Conservation (phyloP, 208 protist genomes). For the Leishmania turanica region DNA sequence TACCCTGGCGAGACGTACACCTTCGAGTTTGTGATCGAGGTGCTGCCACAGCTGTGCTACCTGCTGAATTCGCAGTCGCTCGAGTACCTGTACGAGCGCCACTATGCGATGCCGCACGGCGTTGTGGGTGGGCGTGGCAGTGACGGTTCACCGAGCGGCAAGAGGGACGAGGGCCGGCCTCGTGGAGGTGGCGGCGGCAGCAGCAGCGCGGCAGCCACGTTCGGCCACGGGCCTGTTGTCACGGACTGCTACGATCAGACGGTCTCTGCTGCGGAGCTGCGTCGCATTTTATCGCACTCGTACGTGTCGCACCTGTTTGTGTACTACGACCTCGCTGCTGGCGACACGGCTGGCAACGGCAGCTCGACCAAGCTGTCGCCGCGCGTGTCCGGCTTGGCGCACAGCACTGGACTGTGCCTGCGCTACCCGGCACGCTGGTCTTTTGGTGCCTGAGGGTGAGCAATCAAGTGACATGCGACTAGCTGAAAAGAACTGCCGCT, state of each 20-base stretch:
- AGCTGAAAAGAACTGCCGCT: not conserved
- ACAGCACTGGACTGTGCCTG: conserved; percentile 33
- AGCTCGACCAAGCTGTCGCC: conserved; percentile 1
- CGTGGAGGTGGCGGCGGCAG: conserved; percentile 6
- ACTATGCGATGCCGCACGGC: conserved; percentile 30
- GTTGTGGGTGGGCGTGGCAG: conserved; percentile 4
- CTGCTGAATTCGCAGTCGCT: conserved; percentile 63
- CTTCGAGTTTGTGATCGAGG: conserved; percentile 81
- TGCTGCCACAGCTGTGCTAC: conserved; percentile 75
- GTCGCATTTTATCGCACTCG: conserved; percentile 45
- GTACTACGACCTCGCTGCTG: conserved; percentile 45
- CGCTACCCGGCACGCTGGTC: conserved; percentile 67
- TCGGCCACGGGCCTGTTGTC: conserved; percentile 24
- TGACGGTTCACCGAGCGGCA: conserved; percentile 2
- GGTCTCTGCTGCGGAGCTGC: conserved; percentile 48
- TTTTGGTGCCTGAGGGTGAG: conserved; percentile 34
- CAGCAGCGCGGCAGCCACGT: conserved; percentile 15
- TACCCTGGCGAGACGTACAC: conserved; percentile 69
- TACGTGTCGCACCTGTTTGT: conserved; percentile 75
- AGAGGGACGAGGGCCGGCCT: conserved; percentile 3
- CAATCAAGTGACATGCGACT: not conserved
- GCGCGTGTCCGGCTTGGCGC: conserved; percentile 2
- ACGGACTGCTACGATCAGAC: conserved; percentile 35
- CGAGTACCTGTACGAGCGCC: conserved; percentile 57
- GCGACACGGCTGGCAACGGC: conserved; percentile 1